Percentiles rank a stretch among this genome's conserved stretches.
phyloP scores from a whole-genome alignment of 257 asterid species.

The Solanum lignicaule region DNA sequence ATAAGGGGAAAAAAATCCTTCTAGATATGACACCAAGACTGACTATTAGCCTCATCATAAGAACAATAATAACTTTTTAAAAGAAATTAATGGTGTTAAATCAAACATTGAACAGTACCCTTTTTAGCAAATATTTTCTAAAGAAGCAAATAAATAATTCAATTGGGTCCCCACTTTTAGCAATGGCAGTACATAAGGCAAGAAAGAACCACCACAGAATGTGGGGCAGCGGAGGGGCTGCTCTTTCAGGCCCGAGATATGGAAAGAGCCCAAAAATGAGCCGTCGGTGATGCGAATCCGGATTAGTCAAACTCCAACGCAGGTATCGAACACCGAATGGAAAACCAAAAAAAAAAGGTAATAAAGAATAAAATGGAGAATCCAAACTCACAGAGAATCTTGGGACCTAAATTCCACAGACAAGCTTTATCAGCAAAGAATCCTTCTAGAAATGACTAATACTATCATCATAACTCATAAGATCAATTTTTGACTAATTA shows the following conservation, averaged over 20 bases:
- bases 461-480: not conserved
- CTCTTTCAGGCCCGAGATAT: not conserved
- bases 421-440: not conserved
- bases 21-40: not conserved
- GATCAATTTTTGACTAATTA: not conserved
- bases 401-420: not conserved
- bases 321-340: not conserved
- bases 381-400: not conserved
- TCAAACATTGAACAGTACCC: not conserved
- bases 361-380: not conserved
- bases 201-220: not conserved
- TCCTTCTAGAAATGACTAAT: not conserved
- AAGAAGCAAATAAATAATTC: not conserved
- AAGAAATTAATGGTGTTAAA: not conserved
- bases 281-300: fast-evolving
- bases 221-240: fast-evolving
- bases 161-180: not conserved
- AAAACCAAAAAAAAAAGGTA: not conserved
- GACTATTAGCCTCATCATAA: not conserved
- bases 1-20: not conserved
- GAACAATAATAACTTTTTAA: not conserved
- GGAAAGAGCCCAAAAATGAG: not conserved
- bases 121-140: not conserved
- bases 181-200: not conserved
- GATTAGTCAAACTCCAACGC: not conserved